A percentile compares a stretch with the other conserved stretches of the same genome.
Evolutionary conservation across 306 rosid genomes (phyloP).

Genomic region (Ammopiptanthus mongolicus): DNA sequence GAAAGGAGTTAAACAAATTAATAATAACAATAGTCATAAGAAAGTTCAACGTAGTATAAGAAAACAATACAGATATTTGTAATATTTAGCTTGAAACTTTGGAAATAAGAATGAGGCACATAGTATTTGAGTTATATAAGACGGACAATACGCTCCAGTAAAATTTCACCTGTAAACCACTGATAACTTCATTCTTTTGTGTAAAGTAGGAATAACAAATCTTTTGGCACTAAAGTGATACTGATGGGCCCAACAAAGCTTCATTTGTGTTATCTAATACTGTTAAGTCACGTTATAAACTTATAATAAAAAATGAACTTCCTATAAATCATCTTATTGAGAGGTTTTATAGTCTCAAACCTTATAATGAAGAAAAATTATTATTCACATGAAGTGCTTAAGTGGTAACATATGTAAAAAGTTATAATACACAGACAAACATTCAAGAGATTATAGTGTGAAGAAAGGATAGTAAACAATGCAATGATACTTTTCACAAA

Average conservation of each 20-base stretch:
- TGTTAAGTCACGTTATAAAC: not conserved
- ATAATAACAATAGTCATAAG: slow-evolving; percentile 3
- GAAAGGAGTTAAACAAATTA: not conserved
- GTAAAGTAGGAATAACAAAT: not conserved
- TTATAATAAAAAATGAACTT: not conserved
- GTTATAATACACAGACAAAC: not conserved
- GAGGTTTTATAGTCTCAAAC: not conserved
- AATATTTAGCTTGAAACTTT: not conserved
- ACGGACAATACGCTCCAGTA: not conserved
- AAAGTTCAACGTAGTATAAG: not conserved
- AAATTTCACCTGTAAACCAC: not conserved
- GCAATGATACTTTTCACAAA: not conserved
- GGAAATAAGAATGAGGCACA: not conserved
- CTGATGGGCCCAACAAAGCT: not conserved
- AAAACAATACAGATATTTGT: not conserved
- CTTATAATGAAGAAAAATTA: not conserved
- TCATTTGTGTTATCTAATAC: not conserved
- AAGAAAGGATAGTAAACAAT: not conserved
- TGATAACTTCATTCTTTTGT: not conserved
- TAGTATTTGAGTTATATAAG: not conserved
- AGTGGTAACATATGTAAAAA: not conserved
- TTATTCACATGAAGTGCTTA: not conserved
- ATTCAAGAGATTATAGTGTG: not conserved
- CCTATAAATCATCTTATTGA: not conserved
- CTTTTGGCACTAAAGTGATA: not conserved